Evolutionary conservation across 2,329 filamentous ascomycete genomes (phyloP), one percentile per base, ranked within the genome.

Genomic region (Coniochaeta prunicola): DNA sequence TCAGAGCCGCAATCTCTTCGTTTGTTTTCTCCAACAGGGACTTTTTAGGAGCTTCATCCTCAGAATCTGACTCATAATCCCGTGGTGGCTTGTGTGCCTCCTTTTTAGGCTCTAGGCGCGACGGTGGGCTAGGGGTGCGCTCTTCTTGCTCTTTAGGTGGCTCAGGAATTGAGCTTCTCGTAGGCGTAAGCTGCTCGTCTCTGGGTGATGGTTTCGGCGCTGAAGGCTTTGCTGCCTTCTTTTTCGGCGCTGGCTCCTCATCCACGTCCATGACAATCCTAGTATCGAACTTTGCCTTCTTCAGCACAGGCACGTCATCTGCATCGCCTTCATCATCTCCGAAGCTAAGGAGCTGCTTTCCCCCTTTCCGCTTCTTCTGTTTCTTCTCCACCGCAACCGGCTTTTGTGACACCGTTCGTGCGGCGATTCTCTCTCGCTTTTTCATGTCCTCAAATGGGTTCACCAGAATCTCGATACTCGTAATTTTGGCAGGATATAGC

Each of bases 371-470:
- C 75, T 91, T 92, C 73, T 83, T 86, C 66, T 83, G 85, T 64
- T 82, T 83, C 64, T 81, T 80, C 57, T 76, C 75, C 59, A 72
- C 70, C 21, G 74, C 72, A 33, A 73, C 73, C 24, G 73, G 72
- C 36, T 77, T 76, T 26, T 79, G 76, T 21, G 73, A 71, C 33
- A 72, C 75, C 34, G 78, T 79, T 33, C 76, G 76, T 2, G 45
- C 10, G 15, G 84, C 83, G 42, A 83, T 77, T 59, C 81, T 80
- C 56, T 82, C 79, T 65, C 86, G 81, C 76, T 85, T 89, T 66
- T 86, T 83, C 88, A 94, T 92, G 67, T 90, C 89, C 55, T 88
- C 83, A 61, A 93, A 96, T 0, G 90, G 90, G 67, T 94, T 94
- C 54, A 92, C 84, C 63, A 94, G 71, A 21, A 96, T 85, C 71